Base-by-base conservation (phyloP, 148 eudicot species). In the Vaccinium myrtillus region DNA sequence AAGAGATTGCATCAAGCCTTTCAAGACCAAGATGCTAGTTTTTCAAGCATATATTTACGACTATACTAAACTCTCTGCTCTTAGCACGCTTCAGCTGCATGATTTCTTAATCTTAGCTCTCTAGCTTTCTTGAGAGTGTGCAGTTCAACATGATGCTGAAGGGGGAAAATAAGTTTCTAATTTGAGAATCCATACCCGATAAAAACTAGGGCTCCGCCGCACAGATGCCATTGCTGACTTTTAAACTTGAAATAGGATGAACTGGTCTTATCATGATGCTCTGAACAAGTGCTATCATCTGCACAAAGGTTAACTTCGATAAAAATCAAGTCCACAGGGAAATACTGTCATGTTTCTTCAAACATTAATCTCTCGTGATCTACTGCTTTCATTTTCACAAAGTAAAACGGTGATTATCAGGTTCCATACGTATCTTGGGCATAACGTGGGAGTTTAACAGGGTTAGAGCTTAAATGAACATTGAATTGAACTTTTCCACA, bases 221-320 rank as follows among this genome's bases (percentile, higher is more conserved):
- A 8, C 48, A 49, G 74, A 32, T 77, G 76, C 78, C 48, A 69
- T 75, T 69, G 76, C 75, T 71, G 18, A 27, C 77, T 81, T 75
- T 71, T 49, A 12, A 67, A 69, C 73, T 59, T 69, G 81, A 9
- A 39, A 82, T n/a, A n/a, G 88, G 79, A 36, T 84, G 86, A 82
- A 59, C 54, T 49, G 84, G 65, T 54, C 75, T 79, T 59, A 91
- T 88, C 90, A 91, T 79, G 71, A 89, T 46, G 88, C 93, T 89
- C 56, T 85, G 91, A 4, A 86, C 30, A 23, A 91, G 84, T 21
- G 91, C 91, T 59, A 89, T 82, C 90, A 91, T 87, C 93, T 91
- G 78, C 86, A 84, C n/a, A 75, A 53, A 58, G 5, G 77, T 73
- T 7, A 36, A 73, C 77, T 16, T 73, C 76, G 3, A 70, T 71